Percentiles rank a stretch among this genome's conserved stretches.
phyloP scores from a whole-genome alignment of 345 rosid species.

The Abelmoschus esculentus region DNA sequence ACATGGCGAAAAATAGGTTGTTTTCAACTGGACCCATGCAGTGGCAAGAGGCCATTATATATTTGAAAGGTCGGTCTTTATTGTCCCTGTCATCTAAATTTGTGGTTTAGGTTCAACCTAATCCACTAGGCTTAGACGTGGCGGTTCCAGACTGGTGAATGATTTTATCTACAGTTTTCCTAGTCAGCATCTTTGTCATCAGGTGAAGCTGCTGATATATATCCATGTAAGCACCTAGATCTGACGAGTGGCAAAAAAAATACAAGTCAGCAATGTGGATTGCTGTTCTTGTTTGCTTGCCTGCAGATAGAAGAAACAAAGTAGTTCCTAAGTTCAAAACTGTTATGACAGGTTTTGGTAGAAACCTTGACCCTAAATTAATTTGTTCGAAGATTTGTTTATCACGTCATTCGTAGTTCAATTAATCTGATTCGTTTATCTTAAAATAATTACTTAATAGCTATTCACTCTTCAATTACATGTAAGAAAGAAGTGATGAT shows the following conservation, averaged over 20 bases:
- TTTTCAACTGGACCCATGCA: background rate
- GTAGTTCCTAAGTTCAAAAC: too few relatives aligned
- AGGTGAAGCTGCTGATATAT: background rate
- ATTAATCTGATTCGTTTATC: too few relatives aligned
- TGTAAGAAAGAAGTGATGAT: too few relatives aligned
- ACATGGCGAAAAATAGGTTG: too few relatives aligned
- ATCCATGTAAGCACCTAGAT: background rate
- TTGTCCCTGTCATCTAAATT: background rate
- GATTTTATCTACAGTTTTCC: background rate
- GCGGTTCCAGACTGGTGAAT: background rate
- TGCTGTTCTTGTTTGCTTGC: too few relatives aligned
- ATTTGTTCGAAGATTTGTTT: too few relatives aligned
- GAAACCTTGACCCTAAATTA: too few relatives aligned
- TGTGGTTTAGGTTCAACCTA: background rate
- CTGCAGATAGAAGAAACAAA: too few relatives aligned
- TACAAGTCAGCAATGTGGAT: background rate
- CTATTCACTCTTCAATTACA: too few relatives aligned
- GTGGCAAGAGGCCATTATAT: background rate
- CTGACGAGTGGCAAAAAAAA: background rate
- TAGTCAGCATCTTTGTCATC: background rate
- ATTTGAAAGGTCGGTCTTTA: background rate
- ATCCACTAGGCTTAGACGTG: background rate
- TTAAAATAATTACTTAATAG: too few relatives aligned
- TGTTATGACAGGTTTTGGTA: too few relatives aligned
- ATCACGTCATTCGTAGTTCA: too few relatives aligned